Conservation (phyloP, 2,329 filamentous ascomycete genomes). For the Hypomyces perniciosus region DNA sequence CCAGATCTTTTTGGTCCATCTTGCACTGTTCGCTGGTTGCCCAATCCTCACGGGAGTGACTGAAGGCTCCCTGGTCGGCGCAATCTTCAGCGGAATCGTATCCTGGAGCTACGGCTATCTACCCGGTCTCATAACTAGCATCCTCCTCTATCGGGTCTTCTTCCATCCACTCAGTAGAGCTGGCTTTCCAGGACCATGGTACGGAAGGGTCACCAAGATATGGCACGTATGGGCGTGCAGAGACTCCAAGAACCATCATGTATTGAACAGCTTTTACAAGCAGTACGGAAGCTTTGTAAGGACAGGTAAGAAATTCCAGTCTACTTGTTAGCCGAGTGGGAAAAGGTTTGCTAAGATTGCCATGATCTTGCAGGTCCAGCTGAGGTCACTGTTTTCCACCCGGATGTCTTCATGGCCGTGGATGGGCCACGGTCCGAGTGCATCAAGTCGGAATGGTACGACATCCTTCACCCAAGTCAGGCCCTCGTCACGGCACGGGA, state of each 20-base stretch:
- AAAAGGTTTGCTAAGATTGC: too few relatives aligned
- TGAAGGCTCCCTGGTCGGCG: neutral
- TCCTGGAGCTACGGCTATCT: slow-evolving; percentile 14
- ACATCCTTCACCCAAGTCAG: slow-evolving; percentile 18
- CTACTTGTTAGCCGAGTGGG: too few relatives aligned
- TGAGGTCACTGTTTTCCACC: slow-evolving; percentile 22
- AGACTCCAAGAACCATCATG: slow-evolving; percentile 19
- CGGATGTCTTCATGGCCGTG: slow-evolving; percentile 18
- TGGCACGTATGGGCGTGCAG: slow-evolving; percentile 26
- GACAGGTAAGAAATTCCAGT: slow-evolving; percentile 15
- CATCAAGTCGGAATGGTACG: slow-evolving; percentile 23
- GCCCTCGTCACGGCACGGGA: slow-evolving; percentile 18
- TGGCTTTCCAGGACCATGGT: slow-evolving; percentile 32
- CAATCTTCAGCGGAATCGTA: neutral
- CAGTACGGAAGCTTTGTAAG: slow-evolving; percentile 23
- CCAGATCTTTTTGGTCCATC: slow-evolving; percentile 14
- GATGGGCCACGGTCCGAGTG: slow-evolving; percentile 21
- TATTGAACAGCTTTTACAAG: slow-evolving; percentile 17
- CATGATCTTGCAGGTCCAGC: slow-evolving; percentile 14
- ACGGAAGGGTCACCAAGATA: slow-evolving; percentile 30
- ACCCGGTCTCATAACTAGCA: slow-evolving; percentile 22
- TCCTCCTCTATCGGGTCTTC: slow-evolving; percentile 32
- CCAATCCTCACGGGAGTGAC: neutral
- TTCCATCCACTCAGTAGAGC: slow-evolving; percentile 32
- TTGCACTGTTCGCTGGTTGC: slow-evolving; percentile 1